Base-by-base conservation (phyloP, 2,329 filamentous ascomycete genomes). In the Calonectria hongkongensis region DNA sequence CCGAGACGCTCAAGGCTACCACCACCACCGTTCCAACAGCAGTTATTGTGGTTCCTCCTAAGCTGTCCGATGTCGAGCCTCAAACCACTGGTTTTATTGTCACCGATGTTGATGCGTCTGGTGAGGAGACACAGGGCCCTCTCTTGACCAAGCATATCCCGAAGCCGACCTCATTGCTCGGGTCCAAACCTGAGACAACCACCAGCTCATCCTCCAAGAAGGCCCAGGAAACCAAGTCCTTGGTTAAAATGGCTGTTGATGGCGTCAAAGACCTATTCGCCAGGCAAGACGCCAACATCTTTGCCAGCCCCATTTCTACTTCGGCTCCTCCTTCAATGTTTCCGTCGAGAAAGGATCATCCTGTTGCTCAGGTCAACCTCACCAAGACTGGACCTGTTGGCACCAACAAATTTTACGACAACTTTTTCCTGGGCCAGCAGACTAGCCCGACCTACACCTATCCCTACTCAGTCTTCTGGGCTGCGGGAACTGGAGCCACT, bases 391-490 rank as follows among this genome's bases (percentile, higher is more conserved):
- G 82, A 0, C 91, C 92, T 4, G 85, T 94, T 56, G 87, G 91
- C 63, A 96, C 94, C 28, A 96, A 96, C 86, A 96, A 94, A 80
- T 96, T 95, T 82, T 95, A 94, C 78, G 89, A 92, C 77, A 97
- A 97, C 79, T 91, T 97, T 74, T 95, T 95, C 82, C 87, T 98
- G 0, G 93, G 92, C 5, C 88, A 88, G 51, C 95, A 98, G 82
- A 90, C 87, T 5, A 89, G 89, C 8, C 89, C 93, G 0, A 88
- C 92, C 0, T 98, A 93, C 84, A 92, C 94, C 0, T 93, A 95
- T 80, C 96, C 94, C 1, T 96, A 95, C 80, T 90, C 91, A 3
- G 81, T 96, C 21, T 84, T 89, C 21, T 95, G 93, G 93, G 88
- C 89, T 3, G 91, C 90, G 75, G 94, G 93, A 1, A 85, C 85